Conservation (phyloP, 768 basidiomycete genomes). For the Serendipita sp. region DNA sequence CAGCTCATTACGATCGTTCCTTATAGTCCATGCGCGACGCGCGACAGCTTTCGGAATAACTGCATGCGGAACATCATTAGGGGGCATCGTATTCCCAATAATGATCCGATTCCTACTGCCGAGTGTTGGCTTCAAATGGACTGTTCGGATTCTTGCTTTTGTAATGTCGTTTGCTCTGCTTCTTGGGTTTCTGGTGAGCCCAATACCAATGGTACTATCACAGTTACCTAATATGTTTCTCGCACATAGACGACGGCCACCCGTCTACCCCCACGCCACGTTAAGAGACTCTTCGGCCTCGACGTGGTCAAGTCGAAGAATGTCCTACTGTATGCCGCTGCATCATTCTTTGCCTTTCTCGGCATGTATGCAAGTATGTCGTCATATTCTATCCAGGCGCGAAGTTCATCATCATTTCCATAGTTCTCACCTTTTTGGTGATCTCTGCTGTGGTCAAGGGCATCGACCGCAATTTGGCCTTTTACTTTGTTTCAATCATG, state of each 20-base stretch:
- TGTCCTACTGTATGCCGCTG: conserved; percentile 12
- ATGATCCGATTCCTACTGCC: conserved; percentile 11
- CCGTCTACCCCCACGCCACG: neutral
- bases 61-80: conserved; percentile 16
- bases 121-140: conserved; percentile 9
- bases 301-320: conserved; percentile 11
- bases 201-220: neutral
- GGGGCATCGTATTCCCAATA: conserved; percentile 18
- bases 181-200: conserved; percentile 14
- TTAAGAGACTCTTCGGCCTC: conserved; percentile 4
- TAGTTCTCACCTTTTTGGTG: conserved; percentile 15
- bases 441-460: conserved; percentile 9
- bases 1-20: neutral
- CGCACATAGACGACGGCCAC: neutral
- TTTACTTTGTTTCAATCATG: conserved; percentile 16
- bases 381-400: conserved; percentile 1
- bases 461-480: conserved; percentile 6
- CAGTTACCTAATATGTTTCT: neutral
- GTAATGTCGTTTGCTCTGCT: conserved; percentile 11
- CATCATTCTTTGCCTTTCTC: conserved; percentile 12
- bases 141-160: conserved; percentile 10
- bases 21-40: conserved; percentile 7
- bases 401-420: neutral
- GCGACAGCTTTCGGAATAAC: conserved; percentile 11
- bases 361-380: conserved; percentile 13